Evolutionary conservation across 257 asterid species (phyloP), one percentile per base, ranked within the genome.

Genomic region (Striga asiatica): DNA sequence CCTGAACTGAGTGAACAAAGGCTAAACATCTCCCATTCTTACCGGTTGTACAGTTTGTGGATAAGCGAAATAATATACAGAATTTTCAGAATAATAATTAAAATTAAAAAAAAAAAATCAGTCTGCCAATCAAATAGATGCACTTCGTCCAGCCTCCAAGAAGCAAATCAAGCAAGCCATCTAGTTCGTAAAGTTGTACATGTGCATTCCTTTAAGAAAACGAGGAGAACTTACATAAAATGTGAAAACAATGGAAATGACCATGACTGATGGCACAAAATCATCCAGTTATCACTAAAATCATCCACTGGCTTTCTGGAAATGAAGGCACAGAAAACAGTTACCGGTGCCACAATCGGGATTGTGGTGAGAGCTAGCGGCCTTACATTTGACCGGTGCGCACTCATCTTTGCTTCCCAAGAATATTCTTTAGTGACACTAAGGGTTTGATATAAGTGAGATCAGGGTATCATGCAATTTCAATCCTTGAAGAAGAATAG

Each of bases 301-400:
- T 83, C 95, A 66, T 81, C 75, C 72, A 84, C 69, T 56, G 83
- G 80, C 82, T 86, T 86, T 73, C 81, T 66, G 53, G 94, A 96
- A 70, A 89, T 91, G 73, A 89, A 89, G 68, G 78, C 78, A 66
- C 98, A 89, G 71, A 89, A 86, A 42, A 78, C 71, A 31, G 85
- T 56, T 14, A 86, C 73, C 2, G 98, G 98, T 49, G 92, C 96
- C 31, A 83, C 89, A 49, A 89, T 86, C 58, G 86, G 86, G 66
- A 83, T 69, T 67, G 83, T 71, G 45, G 96, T 86, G 66, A 89
- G 81, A 6, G 78, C 88, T 68, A 89, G 66, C 4, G 98, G 86
- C 75, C 98, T 81, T 53, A 81, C 96, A 60, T 89, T 96, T 6
- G 96, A n/a, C n/a, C n/a, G n/a, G n/a, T n/a, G n/a, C n/a, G n/a